Evolutionary conservation across 179 eudicot species (phyloP).

Genomic region (Dionaea muscipula): DNA sequence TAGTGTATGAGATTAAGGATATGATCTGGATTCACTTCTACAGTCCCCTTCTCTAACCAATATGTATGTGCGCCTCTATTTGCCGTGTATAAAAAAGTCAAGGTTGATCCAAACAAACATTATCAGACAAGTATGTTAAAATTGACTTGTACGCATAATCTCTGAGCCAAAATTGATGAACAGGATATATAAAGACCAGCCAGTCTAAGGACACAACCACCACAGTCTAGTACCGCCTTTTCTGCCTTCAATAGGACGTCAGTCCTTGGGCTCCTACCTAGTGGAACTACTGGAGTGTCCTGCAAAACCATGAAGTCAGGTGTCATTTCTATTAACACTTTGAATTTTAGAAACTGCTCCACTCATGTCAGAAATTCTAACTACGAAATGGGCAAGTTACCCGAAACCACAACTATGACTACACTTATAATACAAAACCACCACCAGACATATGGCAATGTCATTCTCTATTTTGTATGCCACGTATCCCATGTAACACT

Average conservation of each 20-base stretch:
- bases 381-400: too few species aligned
- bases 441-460: too few species aligned
- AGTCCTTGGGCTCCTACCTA: constrained; percentile 75
- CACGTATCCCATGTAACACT: too few species aligned
- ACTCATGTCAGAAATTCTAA: too few species aligned
- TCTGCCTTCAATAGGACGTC: constrained; percentile 72
- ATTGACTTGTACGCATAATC: neutral
- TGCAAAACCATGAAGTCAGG: constrained; percentile 17
- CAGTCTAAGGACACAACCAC: constrained; percentile 75
- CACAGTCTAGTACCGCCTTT: constrained; percentile 48
- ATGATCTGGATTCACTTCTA: constrained; percentile 69
- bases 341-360: too few species aligned
- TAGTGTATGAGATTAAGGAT: constrained; percentile 71
- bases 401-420: too few species aligned
- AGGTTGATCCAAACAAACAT: constrained; percentile 13
- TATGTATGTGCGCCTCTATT: constrained; percentile 77
- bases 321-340: too few species aligned
- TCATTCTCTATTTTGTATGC: too few species aligned
- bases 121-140: neutral
- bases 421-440: too few species aligned
- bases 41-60: constrained; percentile 56
- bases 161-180: constrained; percentile 9
- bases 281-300: constrained; percentile 56
- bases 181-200: constrained; percentile 97
- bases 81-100: constrained; percentile 49